Evolutionary conservation across 768 basidiomycete genomes (phyloP).

Genomic region (Mrakia blollopis): DNA sequence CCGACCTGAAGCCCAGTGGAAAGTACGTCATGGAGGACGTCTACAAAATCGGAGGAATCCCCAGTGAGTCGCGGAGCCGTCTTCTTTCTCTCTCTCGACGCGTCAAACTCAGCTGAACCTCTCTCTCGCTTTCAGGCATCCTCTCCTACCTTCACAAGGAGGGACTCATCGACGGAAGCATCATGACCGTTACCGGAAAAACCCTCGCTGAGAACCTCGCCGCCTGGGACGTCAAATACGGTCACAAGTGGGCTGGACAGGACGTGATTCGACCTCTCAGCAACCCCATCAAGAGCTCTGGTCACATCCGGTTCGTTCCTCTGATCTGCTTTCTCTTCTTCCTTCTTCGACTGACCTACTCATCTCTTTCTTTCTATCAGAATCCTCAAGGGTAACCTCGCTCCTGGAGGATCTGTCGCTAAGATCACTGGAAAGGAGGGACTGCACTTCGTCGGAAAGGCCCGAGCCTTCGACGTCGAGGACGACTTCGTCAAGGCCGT

Average conservation of each 20-base stretch:
- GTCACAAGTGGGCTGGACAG: conserved; percentile 49
- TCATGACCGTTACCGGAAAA: conserved; percentile 79
- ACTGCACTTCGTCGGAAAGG: conserved; percentile 79
- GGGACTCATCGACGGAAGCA: conserved; percentile 34
- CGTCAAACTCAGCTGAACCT: not conserved
- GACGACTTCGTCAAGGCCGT: conserved; percentile 82
- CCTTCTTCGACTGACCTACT: conserved; percentile 30
- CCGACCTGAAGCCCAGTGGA: conserved; percentile 93
- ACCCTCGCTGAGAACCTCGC: conserved; percentile 91
- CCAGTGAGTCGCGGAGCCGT: conserved; percentile 56
- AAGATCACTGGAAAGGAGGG: conserved; percentile 98
- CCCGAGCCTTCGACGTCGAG: conserved; percentile 86
- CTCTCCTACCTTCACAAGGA: conserved; percentile 47
- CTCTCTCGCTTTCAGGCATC: conserved; percentile 55
- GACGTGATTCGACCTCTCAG: conserved; percentile 82
- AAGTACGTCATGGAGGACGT: conserved; percentile 99
- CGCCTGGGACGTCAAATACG: conserved; percentile 60
- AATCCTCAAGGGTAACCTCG: conserved; percentile 85
- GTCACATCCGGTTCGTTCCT: conserved; percentile 72
- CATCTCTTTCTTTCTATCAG: conserved; percentile 46
- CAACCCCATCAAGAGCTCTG: conserved; percentile 80
- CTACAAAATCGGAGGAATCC: conserved; percentile 91
- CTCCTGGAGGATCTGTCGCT: conserved; percentile 90
- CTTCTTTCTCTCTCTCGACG: not conserved
- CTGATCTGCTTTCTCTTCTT: not conserved